These are phyloP conservation scores for Kondoa subrosea DNA, from an alignment of 768 basidiomycete genomes.

Conservation along the genomic window DNA sequence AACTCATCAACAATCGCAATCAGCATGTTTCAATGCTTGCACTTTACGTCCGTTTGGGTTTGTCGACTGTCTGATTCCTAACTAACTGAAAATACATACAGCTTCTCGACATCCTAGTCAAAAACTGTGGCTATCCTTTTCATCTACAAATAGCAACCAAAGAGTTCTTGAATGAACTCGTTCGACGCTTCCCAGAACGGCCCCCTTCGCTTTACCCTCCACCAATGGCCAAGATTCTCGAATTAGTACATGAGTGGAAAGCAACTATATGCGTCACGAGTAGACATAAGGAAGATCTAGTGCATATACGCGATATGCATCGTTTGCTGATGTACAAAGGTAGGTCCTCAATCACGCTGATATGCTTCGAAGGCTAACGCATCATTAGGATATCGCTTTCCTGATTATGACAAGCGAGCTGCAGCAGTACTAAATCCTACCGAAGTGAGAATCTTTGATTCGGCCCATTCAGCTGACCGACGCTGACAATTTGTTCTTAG, in stretches of 20 bases:
- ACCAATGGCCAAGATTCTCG: conserved; percentile 85
- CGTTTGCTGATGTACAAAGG: conserved; percentile 85
- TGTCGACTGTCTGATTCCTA: background rate
- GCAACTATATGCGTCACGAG: conserved; percentile 74
- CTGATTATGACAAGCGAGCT: conserved; percentile 34
- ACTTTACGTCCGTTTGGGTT: conserved; percentile 37
- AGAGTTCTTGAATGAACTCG: conserved; percentile 95
- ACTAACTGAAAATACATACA: conserved; percentile 12
- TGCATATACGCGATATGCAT: conserved; percentile 97
- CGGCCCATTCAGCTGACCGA: no score
- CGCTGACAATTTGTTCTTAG: no score
- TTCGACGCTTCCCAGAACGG: conserved; percentile 89
- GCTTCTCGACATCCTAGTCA: conserved; percentile 78
- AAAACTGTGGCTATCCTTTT: conserved; percentile 90
- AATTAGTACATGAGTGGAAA: conserved; percentile 86
- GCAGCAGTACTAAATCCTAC: conserved; percentile 33
- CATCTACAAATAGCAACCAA: conserved; percentile 94
- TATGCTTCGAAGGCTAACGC: background rate
- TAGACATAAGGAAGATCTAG: conserved; percentile 88
- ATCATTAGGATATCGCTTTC: conserved; percentile 36
- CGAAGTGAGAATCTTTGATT: conserved; percentile 31
- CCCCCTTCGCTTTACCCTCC: conserved; percentile 87
- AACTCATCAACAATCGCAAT: conserved; percentile 77
- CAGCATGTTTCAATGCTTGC: conserved; percentile 78
- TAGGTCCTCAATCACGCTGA: conserved; percentile 30